phyloP scores from a whole-genome alignment of 331 rosid genomes.

The Phaseolus coccineus region DNA sequence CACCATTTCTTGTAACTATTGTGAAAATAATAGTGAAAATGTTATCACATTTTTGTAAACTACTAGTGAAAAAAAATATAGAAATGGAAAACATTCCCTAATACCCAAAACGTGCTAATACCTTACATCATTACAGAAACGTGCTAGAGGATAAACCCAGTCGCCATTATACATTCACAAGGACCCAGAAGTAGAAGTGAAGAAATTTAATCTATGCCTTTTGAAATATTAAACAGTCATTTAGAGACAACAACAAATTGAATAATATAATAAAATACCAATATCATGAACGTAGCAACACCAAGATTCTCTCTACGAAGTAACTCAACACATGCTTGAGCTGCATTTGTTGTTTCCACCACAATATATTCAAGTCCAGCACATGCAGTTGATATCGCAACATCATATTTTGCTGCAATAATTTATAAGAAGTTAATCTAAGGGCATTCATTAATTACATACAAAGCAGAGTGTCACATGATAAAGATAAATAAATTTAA shows the following conservation, averaged over 20 bases:
- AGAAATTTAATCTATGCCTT: conserved; percentile 11
- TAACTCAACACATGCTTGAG: conserved; percentile 94
- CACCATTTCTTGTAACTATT: not conserved
- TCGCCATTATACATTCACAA: conserved; percentile 32
- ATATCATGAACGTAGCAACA: conserved; percentile 91
- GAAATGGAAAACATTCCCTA: not conserved
- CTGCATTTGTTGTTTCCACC: conserved; percentile 91
- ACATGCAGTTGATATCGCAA: conserved; percentile 96
- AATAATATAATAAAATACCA: conserved; percentile 59
- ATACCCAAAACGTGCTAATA: not conserved
- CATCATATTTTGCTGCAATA: conserved; percentile 87
- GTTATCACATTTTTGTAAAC: not conserved
- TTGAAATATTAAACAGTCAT: conserved; percentile 32
- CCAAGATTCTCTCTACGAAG: conserved; percentile 90
- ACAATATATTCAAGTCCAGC: conserved; percentile 91
- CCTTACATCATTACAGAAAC: not conserved
- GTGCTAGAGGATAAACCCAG: conserved; percentile 15
- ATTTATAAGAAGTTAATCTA: conserved; percentile 39
- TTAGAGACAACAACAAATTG: not conserved
- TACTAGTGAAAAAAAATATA: not conserved
- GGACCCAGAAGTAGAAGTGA: not conserved
- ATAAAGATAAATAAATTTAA: conserved; percentile 16
- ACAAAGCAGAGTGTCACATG: not conserved
- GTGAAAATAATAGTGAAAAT: not conserved
- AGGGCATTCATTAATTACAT: conserved; percentile 26